phyloP scores from a whole-genome alignment of 2,329 filamentous ascomycete genomes.

The Simplicillium sp. region DNA sequence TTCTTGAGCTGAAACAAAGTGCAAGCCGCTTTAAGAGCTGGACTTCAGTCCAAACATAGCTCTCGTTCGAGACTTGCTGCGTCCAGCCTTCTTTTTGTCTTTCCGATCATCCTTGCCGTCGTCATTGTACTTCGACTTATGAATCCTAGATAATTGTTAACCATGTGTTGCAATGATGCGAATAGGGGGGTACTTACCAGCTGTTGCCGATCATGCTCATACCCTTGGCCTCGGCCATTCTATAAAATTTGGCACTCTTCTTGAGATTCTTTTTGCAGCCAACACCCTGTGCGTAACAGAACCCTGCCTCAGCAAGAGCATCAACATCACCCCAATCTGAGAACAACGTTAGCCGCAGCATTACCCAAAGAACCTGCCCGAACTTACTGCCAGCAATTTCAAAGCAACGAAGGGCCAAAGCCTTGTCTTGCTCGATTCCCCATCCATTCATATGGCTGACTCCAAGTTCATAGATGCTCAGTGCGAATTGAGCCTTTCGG shows the following conservation, averaged over 20 bases:
- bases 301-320: slow-evolving; percentile 86
- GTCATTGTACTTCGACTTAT: slow-evolving; percentile 87
- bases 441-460: slow-evolving; percentile 97
- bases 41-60: slow-evolving; percentile 54
- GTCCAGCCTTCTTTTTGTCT: slow-evolving; percentile 51
- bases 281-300: slow-evolving; percentile 88
- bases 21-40: neutral
- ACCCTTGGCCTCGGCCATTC: slow-evolving; percentile 81
- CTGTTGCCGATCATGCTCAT: slow-evolving; percentile 98
- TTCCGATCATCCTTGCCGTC: slow-evolving; percentile 36
- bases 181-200: slow-evolving; percentile 56
- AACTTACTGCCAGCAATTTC: slow-evolving; percentile 80
- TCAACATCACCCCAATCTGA: slow-evolving; percentile 88
- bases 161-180: neutral
- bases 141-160: slow-evolving; percentile 56
- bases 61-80: slow-evolving; percentile 68
- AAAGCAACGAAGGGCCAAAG: slow-evolving; percentile 81
- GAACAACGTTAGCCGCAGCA: slow-evolving; percentile 13
- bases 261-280: slow-evolving; percentile 95
- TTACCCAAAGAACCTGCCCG: neutral
- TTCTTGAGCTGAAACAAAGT: too few species aligned
- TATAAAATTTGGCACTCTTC: slow-evolving; percentile 86
- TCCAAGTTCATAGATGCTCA: slow-evolving; percentile 92
- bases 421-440: slow-evolving; percentile 90
- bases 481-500: slow-evolving; percentile 83